Evolutionary conservation across 768 basidiomycete species (phyloP).

Genomic region (Amanita pallidorosea): DNA sequence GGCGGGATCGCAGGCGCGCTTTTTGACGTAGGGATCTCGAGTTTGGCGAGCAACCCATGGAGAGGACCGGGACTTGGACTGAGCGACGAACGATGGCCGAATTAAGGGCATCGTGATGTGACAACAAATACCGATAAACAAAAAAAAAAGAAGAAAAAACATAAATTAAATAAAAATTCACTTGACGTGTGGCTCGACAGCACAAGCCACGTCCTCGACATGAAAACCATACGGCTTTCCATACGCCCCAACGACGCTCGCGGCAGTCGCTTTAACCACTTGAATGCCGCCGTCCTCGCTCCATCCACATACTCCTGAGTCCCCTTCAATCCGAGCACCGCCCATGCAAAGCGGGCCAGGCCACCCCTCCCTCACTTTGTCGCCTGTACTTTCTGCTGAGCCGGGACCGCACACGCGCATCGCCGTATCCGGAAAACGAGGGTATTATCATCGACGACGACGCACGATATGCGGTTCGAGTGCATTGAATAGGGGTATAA

Average conservation of each 20-base stretch:
- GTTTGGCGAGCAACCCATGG: slow-evolving; percentile 67
- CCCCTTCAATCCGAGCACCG: not conserved
- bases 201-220: not conserved
- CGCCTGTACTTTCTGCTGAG: not conserved
- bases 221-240: not conserved
- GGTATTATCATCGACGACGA: not conserved
- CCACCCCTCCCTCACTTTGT: too few species aligned
- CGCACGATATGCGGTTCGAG: not conserved
- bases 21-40: slow-evolving; percentile 61
- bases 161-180: too few species aligned
- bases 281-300: not conserved
- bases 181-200: too few species aligned
- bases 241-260: not conserved
- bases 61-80: slow-evolving; percentile 25
- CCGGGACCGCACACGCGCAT: not conserved
- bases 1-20: slow-evolving; percentile 26
- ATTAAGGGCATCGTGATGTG: too few species aligned
- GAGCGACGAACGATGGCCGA: slow-evolving; percentile 5
- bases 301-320: not conserved
- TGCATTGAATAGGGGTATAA: slow-evolving; percentile 1
- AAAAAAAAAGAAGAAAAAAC: too few species aligned
- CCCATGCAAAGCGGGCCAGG: too few species aligned
- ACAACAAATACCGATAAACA: too few species aligned
- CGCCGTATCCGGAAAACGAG: not conserved
- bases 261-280: not conserved